phyloP scores from a whole-genome alignment of 768 basidiomycete species.

The Candolleomyces efflorescens region DNA sequence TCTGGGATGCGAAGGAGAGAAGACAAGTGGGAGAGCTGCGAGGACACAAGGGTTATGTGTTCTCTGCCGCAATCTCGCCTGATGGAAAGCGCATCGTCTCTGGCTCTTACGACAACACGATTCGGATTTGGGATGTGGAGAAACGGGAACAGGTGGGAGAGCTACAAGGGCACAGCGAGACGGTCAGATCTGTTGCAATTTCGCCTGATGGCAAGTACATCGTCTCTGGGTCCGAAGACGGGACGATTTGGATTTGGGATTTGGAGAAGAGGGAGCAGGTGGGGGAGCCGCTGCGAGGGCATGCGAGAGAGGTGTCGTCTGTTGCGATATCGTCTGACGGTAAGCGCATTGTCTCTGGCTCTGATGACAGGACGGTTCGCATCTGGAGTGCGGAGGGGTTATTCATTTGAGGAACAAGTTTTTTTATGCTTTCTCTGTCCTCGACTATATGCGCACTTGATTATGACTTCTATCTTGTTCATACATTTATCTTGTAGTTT shows the following conservation, averaged over 20 bases:
- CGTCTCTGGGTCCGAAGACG: conserved; percentile 30
- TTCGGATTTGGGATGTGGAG: conserved; percentile 7
- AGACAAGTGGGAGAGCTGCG: neutral
- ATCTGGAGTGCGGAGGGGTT: conserved; percentile 11
- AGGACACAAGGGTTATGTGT: conserved; percentile 10
- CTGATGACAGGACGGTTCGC: neutral
- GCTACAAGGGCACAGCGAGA: conserved; percentile 15
- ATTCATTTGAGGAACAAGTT: no score
- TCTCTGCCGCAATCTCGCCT: conserved; percentile 14
- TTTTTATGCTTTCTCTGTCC: no score
- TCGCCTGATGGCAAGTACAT: conserved; percentile 20
- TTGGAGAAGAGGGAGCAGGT: no score
- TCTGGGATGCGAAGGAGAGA: conserved; percentile 13
- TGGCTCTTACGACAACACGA: conserved; percentile 11
- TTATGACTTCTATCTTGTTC: no score
- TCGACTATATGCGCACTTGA: no score
- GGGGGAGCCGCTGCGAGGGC: no score
- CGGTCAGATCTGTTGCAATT: conserved; percentile 17
- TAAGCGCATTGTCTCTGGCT: no score
- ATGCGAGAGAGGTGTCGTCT: no score
- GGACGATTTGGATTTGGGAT: conserved; percentile 2
- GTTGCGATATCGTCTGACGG: no score
- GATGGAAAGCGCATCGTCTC: conserved; percentile 13
- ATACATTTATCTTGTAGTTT: no score
- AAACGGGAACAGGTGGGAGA: neutral